These are phyloP conservation scores for Avena sativa DNA, from an alignment of 176 grass and related monocot species.

Conservation along the genomic window DNA sequence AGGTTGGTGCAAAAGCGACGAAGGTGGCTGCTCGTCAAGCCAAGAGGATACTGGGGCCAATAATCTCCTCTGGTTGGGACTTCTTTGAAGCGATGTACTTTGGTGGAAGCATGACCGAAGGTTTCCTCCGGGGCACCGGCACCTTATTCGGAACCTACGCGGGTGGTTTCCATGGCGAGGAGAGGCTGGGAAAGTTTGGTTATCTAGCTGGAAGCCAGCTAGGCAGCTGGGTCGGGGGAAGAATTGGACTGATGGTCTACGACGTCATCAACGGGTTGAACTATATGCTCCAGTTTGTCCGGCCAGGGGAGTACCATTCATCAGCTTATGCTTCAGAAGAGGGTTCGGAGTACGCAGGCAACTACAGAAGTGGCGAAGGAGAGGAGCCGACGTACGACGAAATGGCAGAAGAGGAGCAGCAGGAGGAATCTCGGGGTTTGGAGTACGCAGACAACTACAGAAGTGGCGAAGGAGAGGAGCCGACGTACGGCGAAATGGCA, in stretches of 20 bases:
- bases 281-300: slow-evolving; percentile 63
- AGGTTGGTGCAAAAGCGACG: slow-evolving; percentile 74
- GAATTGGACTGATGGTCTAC: slow-evolving; percentile 97
- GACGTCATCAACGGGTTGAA: slow-evolving; percentile 84
- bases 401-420: slow-evolving; percentile 34
- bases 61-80: slow-evolving; percentile 96
- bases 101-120: slow-evolving; percentile 85
- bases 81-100: slow-evolving; percentile 99
- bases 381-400: slow-evolving; percentile 49
- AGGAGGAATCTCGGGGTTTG: slow-evolving; percentile 50
- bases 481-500: slow-evolving; percentile 35
- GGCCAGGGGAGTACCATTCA: slow-evolving; percentile 45
- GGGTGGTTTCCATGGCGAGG: slow-evolving; percentile 85
- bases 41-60: slow-evolving; percentile 85
- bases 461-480: slow-evolving; percentile 40
- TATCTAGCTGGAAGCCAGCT: slow-evolving; percentile 94
- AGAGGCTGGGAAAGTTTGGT: slow-evolving; percentile 81
- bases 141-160: slow-evolving; percentile 91
- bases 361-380: slow-evolving; percentile 39
- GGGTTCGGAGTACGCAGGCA: slow-evolving; percentile 48
- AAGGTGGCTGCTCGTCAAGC: slow-evolving; percentile 88
- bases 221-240: slow-evolving; percentile 92
- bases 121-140: slow-evolving; percentile 81
- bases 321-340: slow-evolving; percentile 32
- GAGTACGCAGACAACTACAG: slow-evolving; percentile 4